phyloP scores from a whole-genome alignment of 306 rosid species.

The Fragaria iinumae region DNA sequence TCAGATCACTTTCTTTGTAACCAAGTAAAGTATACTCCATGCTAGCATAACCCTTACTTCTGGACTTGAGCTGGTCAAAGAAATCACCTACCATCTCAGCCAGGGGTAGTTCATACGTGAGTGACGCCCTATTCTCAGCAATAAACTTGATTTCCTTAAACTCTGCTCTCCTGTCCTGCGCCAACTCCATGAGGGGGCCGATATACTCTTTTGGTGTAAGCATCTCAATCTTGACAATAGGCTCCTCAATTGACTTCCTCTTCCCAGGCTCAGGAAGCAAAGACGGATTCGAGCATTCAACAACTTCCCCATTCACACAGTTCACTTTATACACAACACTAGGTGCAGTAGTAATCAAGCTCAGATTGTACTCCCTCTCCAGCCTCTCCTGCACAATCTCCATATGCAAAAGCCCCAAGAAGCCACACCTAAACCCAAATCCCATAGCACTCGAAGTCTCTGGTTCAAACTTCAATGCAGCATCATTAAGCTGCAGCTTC shows the following conservation, averaged over 20 bases:
- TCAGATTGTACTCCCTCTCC: constrained; percentile 80
- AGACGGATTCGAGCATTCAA: constrained; percentile 82
- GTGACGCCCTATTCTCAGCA: constrained; percentile 76
- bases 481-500: constrained; percentile 96
- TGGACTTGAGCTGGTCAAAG: constrained; percentile 95
- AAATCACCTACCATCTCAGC: constrained; percentile 94
- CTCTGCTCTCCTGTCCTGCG: constrained; percentile 92
- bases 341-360: constrained; percentile 81
- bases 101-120: constrained; percentile 69
- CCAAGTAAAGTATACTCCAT: constrained; percentile 79
- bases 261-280: constrained; percentile 73
- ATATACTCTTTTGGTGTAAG: constrained; percentile 90
- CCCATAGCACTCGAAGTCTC: constrained; percentile 98
- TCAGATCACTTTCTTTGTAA: constrained; percentile 69
- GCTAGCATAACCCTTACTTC: constrained; percentile 96
- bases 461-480: constrained; percentile 96
- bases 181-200: constrained; percentile 87
- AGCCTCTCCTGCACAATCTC: constrained; percentile 94
- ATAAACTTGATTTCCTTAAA: constrained; percentile 91
- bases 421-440: constrained; percentile 97
- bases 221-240: constrained; percentile 87
- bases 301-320: constrained; percentile 71
- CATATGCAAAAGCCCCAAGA: constrained; percentile 94
- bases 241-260: constrained; percentile 80
- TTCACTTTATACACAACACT: constrained; percentile 75